phyloP scores from a whole-genome alignment of 148 eudicot genomes.

The Dianthus caryophyllus region DNA sequence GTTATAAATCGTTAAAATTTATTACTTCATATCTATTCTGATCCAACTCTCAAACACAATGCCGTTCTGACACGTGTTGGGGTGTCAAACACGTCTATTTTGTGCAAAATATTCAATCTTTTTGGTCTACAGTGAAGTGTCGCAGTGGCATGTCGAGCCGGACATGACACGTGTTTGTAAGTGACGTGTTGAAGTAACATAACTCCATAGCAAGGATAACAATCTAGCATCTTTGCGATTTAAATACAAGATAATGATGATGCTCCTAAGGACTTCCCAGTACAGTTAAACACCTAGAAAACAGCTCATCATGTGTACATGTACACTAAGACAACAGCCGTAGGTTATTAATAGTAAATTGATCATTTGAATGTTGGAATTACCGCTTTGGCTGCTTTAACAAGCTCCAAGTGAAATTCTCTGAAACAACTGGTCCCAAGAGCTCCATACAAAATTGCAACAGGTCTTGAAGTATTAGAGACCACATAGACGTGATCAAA shows the following conservation, averaged over 20 bases:
- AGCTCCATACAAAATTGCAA: constrained; percentile 89
- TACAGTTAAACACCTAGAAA: not conserved
- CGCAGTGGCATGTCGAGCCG: too few species aligned
- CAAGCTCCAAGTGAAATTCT: constrained; percentile 65
- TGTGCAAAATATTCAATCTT: too few species aligned
- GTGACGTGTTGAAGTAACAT: too few species aligned
- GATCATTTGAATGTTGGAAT: not conserved
- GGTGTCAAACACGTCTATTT: too few species aligned
- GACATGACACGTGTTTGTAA: too few species aligned
- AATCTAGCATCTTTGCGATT: not conserved
- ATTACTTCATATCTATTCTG: too few species aligned
- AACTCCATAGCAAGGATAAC: too few species aligned
- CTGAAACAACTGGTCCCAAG: constrained; percentile 81
- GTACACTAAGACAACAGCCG: not conserved
- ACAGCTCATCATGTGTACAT: not conserved
- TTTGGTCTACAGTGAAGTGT: too few species aligned
- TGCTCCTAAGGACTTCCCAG: not conserved
- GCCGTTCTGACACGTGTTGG: too few species aligned
- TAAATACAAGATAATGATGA: not conserved
- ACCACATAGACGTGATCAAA: constrained; percentile 78
- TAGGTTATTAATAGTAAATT: not conserved
- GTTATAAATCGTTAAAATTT: not conserved
- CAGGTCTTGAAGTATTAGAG: constrained; percentile 63
- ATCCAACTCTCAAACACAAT: too few species aligned
- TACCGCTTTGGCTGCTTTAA: constrained; percentile 83